phyloP scores from a whole-genome alignment of 768 basidiomycete species.

The Kwoniella sp. region DNA sequence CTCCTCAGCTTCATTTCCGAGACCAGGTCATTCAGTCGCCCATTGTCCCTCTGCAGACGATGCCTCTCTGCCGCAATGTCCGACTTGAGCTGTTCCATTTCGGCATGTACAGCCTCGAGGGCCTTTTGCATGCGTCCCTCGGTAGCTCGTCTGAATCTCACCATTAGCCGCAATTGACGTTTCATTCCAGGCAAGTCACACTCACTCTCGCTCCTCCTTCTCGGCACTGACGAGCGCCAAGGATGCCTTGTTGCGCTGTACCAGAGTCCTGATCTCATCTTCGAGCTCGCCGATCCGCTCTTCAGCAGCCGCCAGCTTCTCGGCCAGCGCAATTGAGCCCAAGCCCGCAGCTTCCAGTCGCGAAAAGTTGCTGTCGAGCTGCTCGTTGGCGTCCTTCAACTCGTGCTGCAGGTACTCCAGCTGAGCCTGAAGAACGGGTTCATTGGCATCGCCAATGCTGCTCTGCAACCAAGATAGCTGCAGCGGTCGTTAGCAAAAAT shows the following conservation, averaged over 20 bases:
- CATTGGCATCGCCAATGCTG: constrained; percentile 34
- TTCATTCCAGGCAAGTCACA: neutral
- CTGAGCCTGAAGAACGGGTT: constrained; percentile 34
- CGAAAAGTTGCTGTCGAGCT: constrained; percentile 44
- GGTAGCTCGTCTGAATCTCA: constrained; percentile 12
- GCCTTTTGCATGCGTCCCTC: constrained; percentile 24
- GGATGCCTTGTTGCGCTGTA: constrained; percentile 32
- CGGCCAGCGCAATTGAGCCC: constrained; percentile 36
- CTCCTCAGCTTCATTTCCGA: constrained; percentile 23
- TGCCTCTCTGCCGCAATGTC: constrained; percentile 23
- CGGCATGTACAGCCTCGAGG: constrained; percentile 25
- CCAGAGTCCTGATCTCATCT: constrained; percentile 31
- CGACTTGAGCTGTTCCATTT: constrained; percentile 26
- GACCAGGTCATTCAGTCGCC: constrained; percentile 22
- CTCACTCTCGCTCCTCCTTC: constrained; percentile 28
- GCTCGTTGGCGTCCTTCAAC: constrained; percentile 35
- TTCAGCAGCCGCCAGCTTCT: constrained; percentile 37
- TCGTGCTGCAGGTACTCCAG: constrained; percentile 40
- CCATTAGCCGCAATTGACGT: neutral
- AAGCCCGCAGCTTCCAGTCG: constrained; percentile 45
- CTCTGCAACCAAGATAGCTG: constrained; percentile 45
- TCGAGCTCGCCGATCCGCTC: constrained; percentile 39
- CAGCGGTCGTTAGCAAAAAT: no score
- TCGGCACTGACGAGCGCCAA: constrained; percentile 30
- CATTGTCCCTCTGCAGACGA: constrained; percentile 27